Evolutionary conservation across 768 basidiomycete species (phyloP).

Genomic region (Russula brevipes): DNA sequence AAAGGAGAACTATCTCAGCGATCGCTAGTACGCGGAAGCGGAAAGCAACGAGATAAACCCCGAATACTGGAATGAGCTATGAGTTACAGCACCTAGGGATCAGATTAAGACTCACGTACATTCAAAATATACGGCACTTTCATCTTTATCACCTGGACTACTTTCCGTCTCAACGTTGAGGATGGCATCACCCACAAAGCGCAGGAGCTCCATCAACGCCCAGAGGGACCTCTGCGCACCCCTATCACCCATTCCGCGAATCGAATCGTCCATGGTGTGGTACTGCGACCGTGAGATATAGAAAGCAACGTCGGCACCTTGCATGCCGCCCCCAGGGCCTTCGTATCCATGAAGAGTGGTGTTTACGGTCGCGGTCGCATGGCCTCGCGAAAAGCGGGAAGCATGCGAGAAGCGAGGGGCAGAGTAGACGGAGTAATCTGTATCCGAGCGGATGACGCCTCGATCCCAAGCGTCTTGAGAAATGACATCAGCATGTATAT

Average conservation of each 20-base stretch:
- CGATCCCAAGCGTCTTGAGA: slow-evolving; percentile 64
- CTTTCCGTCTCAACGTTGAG: slow-evolving; percentile 37
- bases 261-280: slow-evolving; percentile 68
- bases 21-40: slow-evolving; percentile 46
- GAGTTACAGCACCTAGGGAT: background rate
- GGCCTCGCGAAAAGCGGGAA: background rate
- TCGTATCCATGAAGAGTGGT: slow-evolving; percentile 1
- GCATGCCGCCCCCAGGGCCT: slow-evolving; percentile 39
- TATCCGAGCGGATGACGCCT: slow-evolving; percentile 60
- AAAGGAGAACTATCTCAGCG: slow-evolving; percentile 53
- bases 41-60: slow-evolving; percentile 49
- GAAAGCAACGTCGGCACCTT: slow-evolving; percentile 75
- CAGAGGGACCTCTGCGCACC: slow-evolving; percentile 58
- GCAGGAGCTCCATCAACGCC: slow-evolving; percentile 70
- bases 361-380: background rate
- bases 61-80: slow-evolving; percentile 48
- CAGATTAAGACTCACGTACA: slow-evolving; percentile 38
- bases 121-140: slow-evolving; percentile 63
- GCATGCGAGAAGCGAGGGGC: background rate
- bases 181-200: slow-evolving; percentile 50
- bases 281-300: slow-evolving; percentile 70
- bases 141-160: slow-evolving; percentile 24
- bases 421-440: slow-evolving; percentile 70
- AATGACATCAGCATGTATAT: slow-evolving; percentile 69
- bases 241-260: slow-evolving; percentile 46